Base-by-base conservation (phyloP, 768 basidiomycete species). In the Chalciporus pseudorubinellus region DNA sequence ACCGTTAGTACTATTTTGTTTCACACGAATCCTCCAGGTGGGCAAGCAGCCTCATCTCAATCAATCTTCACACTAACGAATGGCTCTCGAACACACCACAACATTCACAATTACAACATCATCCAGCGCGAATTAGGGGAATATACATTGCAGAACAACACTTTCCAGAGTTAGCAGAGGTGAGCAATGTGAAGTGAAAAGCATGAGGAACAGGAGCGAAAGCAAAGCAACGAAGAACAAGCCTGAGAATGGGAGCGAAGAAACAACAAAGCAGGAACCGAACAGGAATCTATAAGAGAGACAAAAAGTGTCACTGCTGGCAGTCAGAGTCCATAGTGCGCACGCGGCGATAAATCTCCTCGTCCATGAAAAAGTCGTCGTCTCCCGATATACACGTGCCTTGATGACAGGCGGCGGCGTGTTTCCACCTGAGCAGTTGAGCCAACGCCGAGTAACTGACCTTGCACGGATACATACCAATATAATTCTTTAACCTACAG, bases 401-500 rank as follows among this genome's bases (percentile, higher is more conserved):
- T 47, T 79, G 78, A 61, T 92, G 90, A 59, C 90, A 92, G 16
- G 77, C 58, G 1, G 87, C 87, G 24, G 89, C 90, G 60, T 92
- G 90, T 67, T 92, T 89, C 86, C 85, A 89, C 87, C 84, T 85
- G 45, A 18, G 16, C 18, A 26, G 43, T 42, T 59, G 47, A 62
- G 59, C 48, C 46, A 13, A 31, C 29, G 16, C n/a, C 34, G 10
- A 19, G 24, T 20, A 39, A 21, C 18, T 36, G 41, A 49, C 48
- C 39, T 31, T 22, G 40, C 41, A 18, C 19, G n/a, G 10, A n/a
- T n/a, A 73, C 80, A 45, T 60, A 89, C 88, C 89, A 91, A 60
- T 83, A 83, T 6, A 91, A 74, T 58, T 90, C 88, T 57, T 80
- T 82, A 28, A 88, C 83, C 85, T 87, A 29, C 4, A 11, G n/a